phyloP scores from a whole-genome alignment of 2,329 filamentous ascomycete genomes.

The Ophiocordyceps camponoti-rufipedis region DNA sequence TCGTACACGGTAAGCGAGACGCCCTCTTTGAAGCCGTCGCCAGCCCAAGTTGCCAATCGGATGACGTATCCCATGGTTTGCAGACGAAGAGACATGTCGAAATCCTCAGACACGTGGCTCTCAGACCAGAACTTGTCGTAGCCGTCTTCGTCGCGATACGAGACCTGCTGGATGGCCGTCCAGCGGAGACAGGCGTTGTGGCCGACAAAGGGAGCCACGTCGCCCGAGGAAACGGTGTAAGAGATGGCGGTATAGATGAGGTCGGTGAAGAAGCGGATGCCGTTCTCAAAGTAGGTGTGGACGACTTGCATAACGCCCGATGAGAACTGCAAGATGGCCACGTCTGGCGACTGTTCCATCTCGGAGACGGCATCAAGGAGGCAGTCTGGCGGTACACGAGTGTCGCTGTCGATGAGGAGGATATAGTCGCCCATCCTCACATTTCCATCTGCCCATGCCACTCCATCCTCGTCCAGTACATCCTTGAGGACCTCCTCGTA shows the following conservation, averaged over 20 bases:
- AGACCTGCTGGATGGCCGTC: constrained; percentile 57
- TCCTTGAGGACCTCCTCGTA: constrained; percentile 49
- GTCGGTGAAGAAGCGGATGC: constrained; percentile 55
- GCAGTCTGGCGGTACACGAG: constrained; percentile 59
- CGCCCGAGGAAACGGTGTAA: constrained; percentile 59
- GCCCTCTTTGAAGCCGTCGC: constrained; percentile 66
- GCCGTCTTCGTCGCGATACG: constrained; percentile 49
- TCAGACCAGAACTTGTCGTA: constrained; percentile 73
- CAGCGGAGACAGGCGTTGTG: constrained; percentile 63
- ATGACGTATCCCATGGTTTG: constrained; percentile 57
- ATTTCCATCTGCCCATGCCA: constrained; percentile 70
- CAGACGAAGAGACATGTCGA: constrained; percentile 64
- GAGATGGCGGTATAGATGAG: constrained; percentile 61
- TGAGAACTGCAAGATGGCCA: constrained; percentile 62
- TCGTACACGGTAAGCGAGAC: constrained; percentile 74
- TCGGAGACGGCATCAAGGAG: constrained; percentile 64
- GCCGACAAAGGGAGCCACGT: constrained; percentile 65
- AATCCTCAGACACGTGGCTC: constrained; percentile 63
- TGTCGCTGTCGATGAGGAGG: constrained; percentile 57
- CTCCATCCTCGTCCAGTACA: constrained; percentile 47
- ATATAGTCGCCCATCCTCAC: constrained; percentile 77
- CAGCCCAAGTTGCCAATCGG: constrained; percentile 53
- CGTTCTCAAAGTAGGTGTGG: constrained; percentile 53
- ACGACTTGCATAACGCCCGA: constrained; percentile 68
- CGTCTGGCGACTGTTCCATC: constrained; percentile 63